Evolutionary conservation across 1,284 basidiomycete genomes (phyloP).

Genomic region (Cryptococcus wingfieldii): DNA sequence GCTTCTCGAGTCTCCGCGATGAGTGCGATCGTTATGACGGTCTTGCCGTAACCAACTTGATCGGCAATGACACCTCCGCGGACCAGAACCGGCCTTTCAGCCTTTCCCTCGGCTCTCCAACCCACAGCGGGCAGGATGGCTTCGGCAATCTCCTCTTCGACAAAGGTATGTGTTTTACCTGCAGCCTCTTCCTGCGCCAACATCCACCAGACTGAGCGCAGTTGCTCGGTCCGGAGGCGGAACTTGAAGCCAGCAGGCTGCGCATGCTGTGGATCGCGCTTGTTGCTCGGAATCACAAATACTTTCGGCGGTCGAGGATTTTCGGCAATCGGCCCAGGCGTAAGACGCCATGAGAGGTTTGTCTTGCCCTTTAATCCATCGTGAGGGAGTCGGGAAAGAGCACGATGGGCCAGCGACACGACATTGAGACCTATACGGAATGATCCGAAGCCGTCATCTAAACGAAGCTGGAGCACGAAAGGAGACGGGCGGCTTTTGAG

Average conservation of each 20-base stretch:
- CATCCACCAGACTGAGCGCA: slow-evolving; percentile 92
- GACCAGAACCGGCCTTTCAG: slow-evolving; percentile 67
- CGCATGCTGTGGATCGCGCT: slow-evolving; percentile 63
- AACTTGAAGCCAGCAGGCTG: slow-evolving; percentile 74
- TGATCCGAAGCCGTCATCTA: slow-evolving; percentile 62
- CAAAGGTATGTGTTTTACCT: slow-evolving; percentile 61
- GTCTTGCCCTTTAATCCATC: slow-evolving; percentile 55
- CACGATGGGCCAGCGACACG: slow-evolving; percentile 80
- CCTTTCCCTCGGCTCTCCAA: slow-evolving; percentile 90
- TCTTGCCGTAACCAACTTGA: slow-evolving; percentile 95
- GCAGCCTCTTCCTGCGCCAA: slow-evolving; percentile 67
- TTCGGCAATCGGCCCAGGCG: slow-evolving; percentile 55
- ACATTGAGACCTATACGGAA: slow-evolving; percentile 85
- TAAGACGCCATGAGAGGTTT: slow-evolving; percentile 70
- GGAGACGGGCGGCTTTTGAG: slow-evolving; percentile 81
- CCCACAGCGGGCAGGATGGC: slow-evolving; percentile 77
- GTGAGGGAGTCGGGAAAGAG: slow-evolving; percentile 69
- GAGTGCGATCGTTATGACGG: slow-evolving; percentile 85
- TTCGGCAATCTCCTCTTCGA: slow-evolving; percentile 92
- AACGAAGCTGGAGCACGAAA: slow-evolving; percentile 78
- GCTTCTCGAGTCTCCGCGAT: slow-evolving; percentile 61
- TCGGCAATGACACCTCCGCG: slow-evolving; percentile 91
- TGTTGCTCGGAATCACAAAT: slow-evolving; percentile 70
- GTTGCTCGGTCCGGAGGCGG: slow-evolving; percentile 73
- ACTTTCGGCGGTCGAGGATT: slow-evolving; percentile 54